Evolutionary conservation across 1,284 basidiomycete genomes (phyloP), one percentile per base, ranked within the genome.

Genomic region (Ceratorhiza oryzae-sativae): DNA sequence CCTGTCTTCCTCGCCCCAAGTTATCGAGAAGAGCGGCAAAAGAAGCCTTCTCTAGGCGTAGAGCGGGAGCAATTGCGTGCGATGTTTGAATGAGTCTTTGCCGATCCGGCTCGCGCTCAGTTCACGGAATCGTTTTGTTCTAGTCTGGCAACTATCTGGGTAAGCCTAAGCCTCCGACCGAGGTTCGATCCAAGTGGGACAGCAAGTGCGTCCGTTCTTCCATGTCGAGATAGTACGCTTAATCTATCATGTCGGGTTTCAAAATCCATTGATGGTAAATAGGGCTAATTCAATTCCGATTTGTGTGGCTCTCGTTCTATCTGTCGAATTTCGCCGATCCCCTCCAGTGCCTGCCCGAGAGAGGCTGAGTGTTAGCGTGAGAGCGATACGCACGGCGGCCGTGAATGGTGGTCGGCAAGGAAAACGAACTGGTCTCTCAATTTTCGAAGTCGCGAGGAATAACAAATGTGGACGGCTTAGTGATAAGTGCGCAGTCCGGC

Each of bases 1-100:
- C 23, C 27, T 12, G 48, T 25, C 48, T 51, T 51, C 48, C 1
- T 25, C 27, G 18, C 27, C 36, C 36, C 36, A 6, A 51, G 2
- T 23, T 12, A 23, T 51, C 20, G 25, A 51, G 48, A 51, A 6
- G 20, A 6, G 2, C 2, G 3, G 18, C n/a, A 10, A 12, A 51
- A 27, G 48, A 27, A 51, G 48, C 48, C 48, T 51, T 51, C 48
- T 51, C 48, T 51, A 51, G 23, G 48, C 48, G 36, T 39, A 39
- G 8, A 39, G 48, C 48, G 48, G 48, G n/a, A 23, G 48, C n/a
- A 49, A 10, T 23, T 4, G 23, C 23, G 5, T 25, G 48, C 48
- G 18, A n/a, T 20, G 45, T 18, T 20, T n/a, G 23, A n/a, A 46
- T 46, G 45, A 18, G 45, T n/a, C n/a, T n/a, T n/a, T n/a, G n/a